Evolutionary conservation across 2,329 filamentous ascomycete species (phyloP), one percentile per base, ranked within the genome.

Genomic region (Pseudogymnoascus sp.): DNA sequence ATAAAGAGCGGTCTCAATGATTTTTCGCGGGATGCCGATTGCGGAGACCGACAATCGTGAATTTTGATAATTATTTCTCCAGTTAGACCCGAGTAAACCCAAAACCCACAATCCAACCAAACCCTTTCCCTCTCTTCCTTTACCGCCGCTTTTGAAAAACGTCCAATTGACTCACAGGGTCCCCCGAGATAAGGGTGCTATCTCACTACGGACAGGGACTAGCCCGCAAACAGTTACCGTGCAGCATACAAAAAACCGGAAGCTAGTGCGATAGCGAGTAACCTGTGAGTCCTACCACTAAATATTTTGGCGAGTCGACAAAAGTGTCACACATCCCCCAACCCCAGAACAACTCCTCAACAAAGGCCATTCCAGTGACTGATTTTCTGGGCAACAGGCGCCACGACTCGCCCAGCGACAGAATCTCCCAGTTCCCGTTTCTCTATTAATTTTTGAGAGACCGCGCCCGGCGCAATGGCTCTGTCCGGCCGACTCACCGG

Each of bases 401-500:
- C 47, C 9, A 54, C 28, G 25, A 54, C 43, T 54, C 25, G 43
- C 43, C 43, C 25, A 33, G 41, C 60, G 57, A 43, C 54, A 58
- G 36, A 61, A 59, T 60, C 12, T 16, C 16, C 39, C 39, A 43
- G 22, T n/a, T 54, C 9, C 47, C 47, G 47, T 33, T 54, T 33
- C 9, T 54, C 28, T 33, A 54, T 54, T 54, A 54, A 54, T 12
- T 35, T 61, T 59, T 59, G 30, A 28, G 66, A 67, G 60, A 39
- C 59, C 43, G 50, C 38, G 59, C 50, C 58, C 61, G 60, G 47
- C 63, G 64, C 66, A 68, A 73, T 73, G 72, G 70, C 70, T 66
- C 66, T 72, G 61, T 68, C 68, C 41, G 66, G 61, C 60, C 70
- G 70, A 16, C 60, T 71, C 38, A 68, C 69, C 62, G 66, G 65